Percentiles rank a stretch among this genome's conserved stretches.
Conservation (phyloP, 306 rosid genomes). For the Prinsepia uniflora region DNA sequence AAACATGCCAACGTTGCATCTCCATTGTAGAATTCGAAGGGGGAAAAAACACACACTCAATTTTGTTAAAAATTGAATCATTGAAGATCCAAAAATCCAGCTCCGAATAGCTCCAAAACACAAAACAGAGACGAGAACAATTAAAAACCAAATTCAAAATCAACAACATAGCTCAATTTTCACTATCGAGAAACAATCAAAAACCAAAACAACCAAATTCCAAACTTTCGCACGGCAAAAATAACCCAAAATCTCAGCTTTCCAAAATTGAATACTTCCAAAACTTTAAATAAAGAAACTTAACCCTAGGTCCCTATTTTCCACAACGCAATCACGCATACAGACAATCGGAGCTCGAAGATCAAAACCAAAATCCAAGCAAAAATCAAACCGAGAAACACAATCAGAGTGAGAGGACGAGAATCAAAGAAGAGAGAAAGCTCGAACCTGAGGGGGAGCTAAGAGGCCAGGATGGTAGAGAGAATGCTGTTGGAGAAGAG, state of each 20-base stretch:
- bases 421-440: slow-evolving; percentile 3
- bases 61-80: neutral
- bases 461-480: slow-evolving; percentile 92
- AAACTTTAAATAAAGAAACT: neutral
- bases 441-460: slow-evolving; percentile 93
- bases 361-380: neutral
- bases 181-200: neutral
- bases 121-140: neutral
- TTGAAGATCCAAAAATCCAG: neutral
- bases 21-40: neutral
- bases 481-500: slow-evolving; percentile 93
- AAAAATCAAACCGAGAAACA: neutral
- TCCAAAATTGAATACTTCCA: neutral
- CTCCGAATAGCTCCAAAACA: slow-evolving; percentile 6
- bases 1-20: neutral
- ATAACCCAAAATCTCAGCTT: neutral
- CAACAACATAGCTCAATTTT: slow-evolving; percentile 7
- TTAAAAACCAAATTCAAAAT: neutral
- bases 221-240: neutral
- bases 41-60: neutral
- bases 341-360: neutral
- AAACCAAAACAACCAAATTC: too few relatives aligned
- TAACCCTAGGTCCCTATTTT: slow-evolving; percentile 18
- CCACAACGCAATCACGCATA: slow-evolving; percentile 15
- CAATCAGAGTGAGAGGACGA: neutral